Evolutionary conservation across 2,329 filamentous ascomycete species (phyloP).

Genomic region (Exophiala mesophila): DNA sequence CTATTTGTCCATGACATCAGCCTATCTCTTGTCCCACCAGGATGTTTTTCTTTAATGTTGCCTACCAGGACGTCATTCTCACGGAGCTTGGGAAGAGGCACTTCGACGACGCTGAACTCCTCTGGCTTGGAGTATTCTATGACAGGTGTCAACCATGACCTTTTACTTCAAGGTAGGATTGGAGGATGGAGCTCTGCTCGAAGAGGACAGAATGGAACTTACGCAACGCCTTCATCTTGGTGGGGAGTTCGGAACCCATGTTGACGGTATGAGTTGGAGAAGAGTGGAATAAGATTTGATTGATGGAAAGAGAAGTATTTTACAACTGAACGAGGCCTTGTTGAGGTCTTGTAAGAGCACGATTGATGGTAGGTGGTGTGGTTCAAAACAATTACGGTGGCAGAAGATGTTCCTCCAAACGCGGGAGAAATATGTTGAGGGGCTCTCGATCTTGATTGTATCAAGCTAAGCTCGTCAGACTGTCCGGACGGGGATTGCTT

Average conservation of each 20-base stretch:
- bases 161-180: too few species aligned
- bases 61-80: conserved; percentile 55
- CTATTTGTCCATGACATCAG: conserved; percentile 33
- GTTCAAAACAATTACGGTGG: background rate
- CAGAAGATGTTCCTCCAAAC: background rate
- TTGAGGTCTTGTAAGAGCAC: background rate
- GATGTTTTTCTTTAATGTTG: too few species aligned
- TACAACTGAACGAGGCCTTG: background rate
- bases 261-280: conserved; percentile 19
- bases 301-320: too few species aligned
- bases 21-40: too few species aligned
- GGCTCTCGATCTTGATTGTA: conserved; percentile 5
- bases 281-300: conserved; percentile 2
- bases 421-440: conserved; percentile 16
- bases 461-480: conserved; percentile 1
- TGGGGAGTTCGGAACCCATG: conserved; percentile 41
- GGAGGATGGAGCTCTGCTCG: too few species aligned
- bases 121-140: conserved; percentile 56
- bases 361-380: background rate
- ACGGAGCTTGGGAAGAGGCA: conserved; percentile 57
- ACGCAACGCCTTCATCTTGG: conserved; percentile 61
- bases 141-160: conserved; percentile 1
- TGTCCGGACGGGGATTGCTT: background rate
- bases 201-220: too few species aligned
- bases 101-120: conserved; percentile 56